phyloP scores from a whole-genome alignment of 1,284 basidiomycete genomes.

The Rhodotorula sp. region DNA sequence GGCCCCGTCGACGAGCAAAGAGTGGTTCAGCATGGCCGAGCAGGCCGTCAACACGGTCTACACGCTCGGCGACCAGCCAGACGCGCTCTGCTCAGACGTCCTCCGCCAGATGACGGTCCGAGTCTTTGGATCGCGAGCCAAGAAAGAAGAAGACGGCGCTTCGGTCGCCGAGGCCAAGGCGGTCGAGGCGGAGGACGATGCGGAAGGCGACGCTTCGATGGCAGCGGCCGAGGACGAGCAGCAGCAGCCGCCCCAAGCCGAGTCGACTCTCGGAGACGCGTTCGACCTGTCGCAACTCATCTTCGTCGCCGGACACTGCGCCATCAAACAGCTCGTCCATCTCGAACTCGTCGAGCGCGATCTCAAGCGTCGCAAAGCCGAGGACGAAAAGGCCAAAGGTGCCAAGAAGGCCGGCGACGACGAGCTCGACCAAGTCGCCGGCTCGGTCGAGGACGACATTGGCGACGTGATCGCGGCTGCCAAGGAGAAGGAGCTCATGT shows the following conservation, averaged over 20 bases:
- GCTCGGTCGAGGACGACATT: conserved; percentile 97
- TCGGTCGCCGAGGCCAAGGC: background rate
- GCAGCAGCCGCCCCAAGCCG: background rate
- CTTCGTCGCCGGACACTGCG: conserved; percentile 92
- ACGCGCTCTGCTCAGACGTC: conserved; percentile 75
- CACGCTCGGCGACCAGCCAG: conserved; percentile 88
- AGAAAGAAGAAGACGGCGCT: background rate
- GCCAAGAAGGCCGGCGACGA: conserved; percentile 54
- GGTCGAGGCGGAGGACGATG: background rate
- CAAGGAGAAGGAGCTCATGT: conserved; percentile 83
- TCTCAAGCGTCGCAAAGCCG: conserved; percentile 93
- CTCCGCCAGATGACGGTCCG: conserved; percentile 75
- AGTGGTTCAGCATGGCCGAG: conserved; percentile 94
- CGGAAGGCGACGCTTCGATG: conserved; percentile 1
- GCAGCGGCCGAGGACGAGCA: background rate
- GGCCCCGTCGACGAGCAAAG: conserved; percentile 73
- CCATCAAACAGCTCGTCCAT: conserved; percentile 96
- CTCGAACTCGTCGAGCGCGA: conserved; percentile 96
- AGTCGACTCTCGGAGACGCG: conserved; percentile 59
- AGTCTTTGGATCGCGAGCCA: conserved; percentile 60
- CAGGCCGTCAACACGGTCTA: conserved; percentile 97
- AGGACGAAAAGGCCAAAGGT: conserved; percentile 62
- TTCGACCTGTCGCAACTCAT: conserved; percentile 87
- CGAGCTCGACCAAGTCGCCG: conserved; percentile 94
- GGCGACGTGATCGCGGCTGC: conserved; percentile 83